Evolutionary conservation across 2,329 filamentous ascomycete species (phyloP).

Genomic region (Aphanoascus verrucosus): DNA sequence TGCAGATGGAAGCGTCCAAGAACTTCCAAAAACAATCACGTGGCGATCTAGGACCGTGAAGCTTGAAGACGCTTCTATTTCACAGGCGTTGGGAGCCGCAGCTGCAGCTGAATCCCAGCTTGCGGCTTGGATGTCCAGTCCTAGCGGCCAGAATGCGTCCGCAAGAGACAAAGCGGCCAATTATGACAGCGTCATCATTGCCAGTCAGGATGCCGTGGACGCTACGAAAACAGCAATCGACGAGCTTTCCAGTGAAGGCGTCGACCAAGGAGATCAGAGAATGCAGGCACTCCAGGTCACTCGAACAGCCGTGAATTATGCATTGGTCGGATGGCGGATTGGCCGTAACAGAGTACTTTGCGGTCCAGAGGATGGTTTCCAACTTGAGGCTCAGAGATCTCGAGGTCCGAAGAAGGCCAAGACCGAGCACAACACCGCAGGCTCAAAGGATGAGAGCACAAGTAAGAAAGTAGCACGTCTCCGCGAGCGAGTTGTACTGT

Average conservation of each 20-base stretch:
- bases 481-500: slow-evolving; percentile 77
- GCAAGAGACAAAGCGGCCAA: slow-evolving; percentile 62
- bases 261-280: slow-evolving; percentile 69
- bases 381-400: slow-evolving; percentile 37
- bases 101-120: slow-evolving; percentile 45
- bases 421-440: slow-evolving; percentile 39
- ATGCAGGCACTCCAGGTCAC: slow-evolving; percentile 93
- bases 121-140: slow-evolving; percentile 36
- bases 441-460: slow-evolving; percentile 52
- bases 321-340: slow-evolving; percentile 87
- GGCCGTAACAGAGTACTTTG: slow-evolving; percentile 83
- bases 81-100: slow-evolving; percentile 66
- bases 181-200: slow-evolving; percentile 82
- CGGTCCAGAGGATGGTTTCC: slow-evolving; percentile 67
- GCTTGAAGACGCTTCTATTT: slow-evolving; percentile 87
- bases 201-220: slow-evolving; percentile 88
- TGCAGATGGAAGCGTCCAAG: slow-evolving; percentile 34
- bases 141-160: slow-evolving; percentile 31
- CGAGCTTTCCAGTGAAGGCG: slow-evolving; percentile 71
- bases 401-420: slow-evolving; percentile 42
- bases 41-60: slow-evolving; percentile 81
- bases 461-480: slow-evolving; percentile 68
- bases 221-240: slow-evolving; percentile 89
- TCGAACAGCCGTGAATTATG: slow-evolving; percentile 85
- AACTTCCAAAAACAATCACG: slow-evolving; percentile 61